These are phyloP conservation scores for Aspergillus fumigatiaffinis DNA, from an alignment of 2,329 filamentous ascomycete species.

Conservation along the genomic window DNA sequence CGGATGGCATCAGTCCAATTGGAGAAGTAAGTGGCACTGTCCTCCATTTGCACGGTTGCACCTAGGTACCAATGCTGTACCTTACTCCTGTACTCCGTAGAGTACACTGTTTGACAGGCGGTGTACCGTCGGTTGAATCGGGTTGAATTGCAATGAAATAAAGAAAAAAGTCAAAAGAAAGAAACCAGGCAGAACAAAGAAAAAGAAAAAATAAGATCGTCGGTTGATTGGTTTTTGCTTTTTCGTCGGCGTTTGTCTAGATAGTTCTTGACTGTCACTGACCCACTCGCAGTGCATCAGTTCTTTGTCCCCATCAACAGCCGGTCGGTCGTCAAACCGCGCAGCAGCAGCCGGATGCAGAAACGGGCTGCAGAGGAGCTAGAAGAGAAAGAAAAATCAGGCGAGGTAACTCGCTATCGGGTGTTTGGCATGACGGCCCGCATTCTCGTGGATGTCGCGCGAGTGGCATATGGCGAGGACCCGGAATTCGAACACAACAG, in stretches of 20 bases:
- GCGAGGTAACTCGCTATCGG: conserved; percentile 60
- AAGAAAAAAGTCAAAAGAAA: not conserved
- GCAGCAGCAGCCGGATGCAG: conserved; percentile 38
- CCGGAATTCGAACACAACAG: conserved; percentile 77
- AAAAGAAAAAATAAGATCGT: not conserved
- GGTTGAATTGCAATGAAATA: not conserved
- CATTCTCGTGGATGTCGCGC: conserved; percentile 82
- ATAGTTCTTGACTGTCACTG: conserved; percentile 1
- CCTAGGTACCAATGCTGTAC: not conserved
- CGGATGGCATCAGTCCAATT: conserved; percentile 71
- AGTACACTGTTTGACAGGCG: not conserved
- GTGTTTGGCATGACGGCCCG: conserved; percentile 95
- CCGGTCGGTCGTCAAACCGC: conserved; percentile 63
- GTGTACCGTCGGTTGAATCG: not conserved
- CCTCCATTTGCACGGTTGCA: not conserved
- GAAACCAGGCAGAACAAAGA: not conserved
- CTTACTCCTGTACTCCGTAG: not conserved
- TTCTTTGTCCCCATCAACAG: conserved; percentile 81
- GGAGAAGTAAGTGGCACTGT: conserved; percentile 51
- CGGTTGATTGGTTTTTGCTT: not conserved
- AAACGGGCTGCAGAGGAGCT: conserved; percentile 35
- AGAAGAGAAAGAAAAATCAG: conserved; percentile 47
- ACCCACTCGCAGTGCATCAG: conserved; percentile 64
- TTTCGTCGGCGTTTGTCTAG: not conserved
- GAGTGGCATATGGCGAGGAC: conserved; percentile 75